Percentiles rank a stretch among this genome's conserved stretches.
phyloP scores from a whole-genome alignment of 495 filamentous ascomycete species.

The Aspergillus affinis region DNA sequence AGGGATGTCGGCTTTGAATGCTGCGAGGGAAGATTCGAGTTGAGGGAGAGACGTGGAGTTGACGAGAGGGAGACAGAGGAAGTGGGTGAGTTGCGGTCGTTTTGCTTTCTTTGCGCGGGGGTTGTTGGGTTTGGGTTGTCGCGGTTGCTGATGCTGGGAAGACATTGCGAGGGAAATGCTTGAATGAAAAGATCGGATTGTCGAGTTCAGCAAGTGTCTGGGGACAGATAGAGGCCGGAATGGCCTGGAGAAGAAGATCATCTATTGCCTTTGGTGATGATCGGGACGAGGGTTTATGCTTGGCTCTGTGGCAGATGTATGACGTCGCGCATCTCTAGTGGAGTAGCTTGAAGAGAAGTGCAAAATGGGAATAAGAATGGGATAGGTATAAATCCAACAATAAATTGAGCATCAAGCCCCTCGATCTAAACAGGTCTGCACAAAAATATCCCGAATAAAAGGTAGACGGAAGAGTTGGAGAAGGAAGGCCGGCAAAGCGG shows the following conservation, averaged over 20 bases:
- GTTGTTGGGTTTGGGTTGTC: not conserved
- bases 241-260: not conserved
- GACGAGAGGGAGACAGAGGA: constrained; percentile 80
- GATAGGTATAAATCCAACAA: not conserved
- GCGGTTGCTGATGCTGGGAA: not conserved
- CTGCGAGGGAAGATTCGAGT: constrained; percentile 56
- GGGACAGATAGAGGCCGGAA: not conserved
- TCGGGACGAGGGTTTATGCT: not conserved
- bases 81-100: constrained; percentile 70
- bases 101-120: constrained; percentile 22
- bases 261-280: not conserved
- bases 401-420: not conserved
- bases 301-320: not conserved
- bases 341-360: not conserved
- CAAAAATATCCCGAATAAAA: not conserved
- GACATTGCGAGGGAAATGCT: constrained; percentile 9
- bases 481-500: not conserved
- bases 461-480: constrained; percentile 1
- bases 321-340: not conserved
- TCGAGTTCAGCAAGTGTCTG: not conserved
- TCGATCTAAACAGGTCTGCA: not conserved
- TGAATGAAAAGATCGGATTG: constrained; percentile 5
- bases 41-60: constrained; percentile 60
- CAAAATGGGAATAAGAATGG: not conserved
- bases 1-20: constrained; percentile 60